phyloP scores from a whole-genome alignment of 192 early-diverging fungal species.

The Coemansia sp. region DNA sequence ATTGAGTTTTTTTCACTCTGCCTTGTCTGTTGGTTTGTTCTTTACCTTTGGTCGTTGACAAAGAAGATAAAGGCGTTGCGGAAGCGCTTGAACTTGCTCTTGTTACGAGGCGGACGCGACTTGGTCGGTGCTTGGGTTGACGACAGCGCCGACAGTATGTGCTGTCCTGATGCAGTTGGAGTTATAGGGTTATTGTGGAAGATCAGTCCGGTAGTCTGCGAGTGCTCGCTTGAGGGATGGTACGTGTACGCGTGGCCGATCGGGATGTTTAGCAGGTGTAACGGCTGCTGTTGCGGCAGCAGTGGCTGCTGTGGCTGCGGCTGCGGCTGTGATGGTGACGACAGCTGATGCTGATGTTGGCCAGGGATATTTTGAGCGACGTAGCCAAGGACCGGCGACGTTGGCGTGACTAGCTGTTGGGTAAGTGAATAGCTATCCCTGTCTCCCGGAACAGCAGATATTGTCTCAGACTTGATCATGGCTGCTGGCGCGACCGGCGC shows the following conservation, averaged over 20 bases:
- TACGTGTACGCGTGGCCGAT: conserved; percentile 20
- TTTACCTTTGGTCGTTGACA: conserved; percentile 55
- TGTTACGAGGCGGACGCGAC: conserved; percentile 39
- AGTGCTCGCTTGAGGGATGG: conserved; percentile 10
- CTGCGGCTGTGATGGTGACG: background rate
- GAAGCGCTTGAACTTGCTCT: conserved; percentile 56
- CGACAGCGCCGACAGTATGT: background rate
- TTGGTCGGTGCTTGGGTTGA: conserved; percentile 14
- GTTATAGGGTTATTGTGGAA: conserved; percentile 19
- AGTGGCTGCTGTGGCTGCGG: background rate
- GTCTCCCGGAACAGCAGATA: background rate
- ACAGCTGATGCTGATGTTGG: background rate
- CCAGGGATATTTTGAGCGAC: background rate
- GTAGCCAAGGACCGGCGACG: background rate
- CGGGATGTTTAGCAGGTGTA: conserved; percentile 2
- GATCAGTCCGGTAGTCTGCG: conserved; percentile 1
- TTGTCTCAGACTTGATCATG: background rate
- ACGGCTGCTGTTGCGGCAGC: background rate
- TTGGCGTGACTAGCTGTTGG: conserved; percentile 1
- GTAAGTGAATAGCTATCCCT: background rate
- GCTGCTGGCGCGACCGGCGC: background rate
- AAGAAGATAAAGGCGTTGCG: conserved; percentile 55
- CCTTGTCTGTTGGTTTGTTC: background rate
- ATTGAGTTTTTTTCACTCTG: background rate
- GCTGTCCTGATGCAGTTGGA: conserved; percentile 6